Percentiles rank a stretch among this genome's conserved stretches.
Conservation (phyloP, 345 rosid genomes). For the Murraya koenigii region DNA sequence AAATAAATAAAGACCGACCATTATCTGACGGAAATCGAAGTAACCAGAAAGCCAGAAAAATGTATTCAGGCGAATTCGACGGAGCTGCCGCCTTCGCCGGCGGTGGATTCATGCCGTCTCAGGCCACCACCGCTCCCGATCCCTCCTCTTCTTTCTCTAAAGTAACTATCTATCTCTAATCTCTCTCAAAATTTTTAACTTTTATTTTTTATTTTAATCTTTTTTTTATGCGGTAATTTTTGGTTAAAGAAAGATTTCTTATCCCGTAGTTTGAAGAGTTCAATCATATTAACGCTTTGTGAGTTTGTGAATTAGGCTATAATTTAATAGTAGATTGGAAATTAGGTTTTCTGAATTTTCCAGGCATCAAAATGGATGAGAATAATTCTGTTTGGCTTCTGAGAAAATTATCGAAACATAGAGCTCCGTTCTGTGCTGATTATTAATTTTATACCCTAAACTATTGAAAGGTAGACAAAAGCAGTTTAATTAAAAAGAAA, state of each 20-base stretch:
- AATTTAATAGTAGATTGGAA: background rate
- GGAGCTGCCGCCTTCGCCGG: slow-evolving; percentile 81
- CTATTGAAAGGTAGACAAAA: background rate
- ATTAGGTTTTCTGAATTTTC: slow-evolving; percentile 2
- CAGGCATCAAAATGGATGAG: background rate
- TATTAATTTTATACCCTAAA: background rate
- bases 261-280: background rate
- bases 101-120: slow-evolving; percentile 90
- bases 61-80: slow-evolving; percentile 73
- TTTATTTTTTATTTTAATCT: background rate
- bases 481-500: background rate
- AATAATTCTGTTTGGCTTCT: slow-evolving; percentile 6
- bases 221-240: background rate
- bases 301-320: background rate
- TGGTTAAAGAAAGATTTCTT: background rate
- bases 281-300: background rate
- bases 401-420: background rate
- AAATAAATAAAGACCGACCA: background rate
- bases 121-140: slow-evolving; percentile 50
- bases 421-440: background rate
- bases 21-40: background rate
- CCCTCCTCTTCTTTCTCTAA: slow-evolving; percentile 45
- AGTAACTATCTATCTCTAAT: slow-evolving; percentile 29
- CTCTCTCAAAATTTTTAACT: background rate
- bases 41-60: slow-evolving; percentile 8